These are phyloP conservation scores for Alternaria conjuncta DNA, from an alignment of 2,329 filamentous ascomycete genomes.

Conservation along the genomic window DNA sequence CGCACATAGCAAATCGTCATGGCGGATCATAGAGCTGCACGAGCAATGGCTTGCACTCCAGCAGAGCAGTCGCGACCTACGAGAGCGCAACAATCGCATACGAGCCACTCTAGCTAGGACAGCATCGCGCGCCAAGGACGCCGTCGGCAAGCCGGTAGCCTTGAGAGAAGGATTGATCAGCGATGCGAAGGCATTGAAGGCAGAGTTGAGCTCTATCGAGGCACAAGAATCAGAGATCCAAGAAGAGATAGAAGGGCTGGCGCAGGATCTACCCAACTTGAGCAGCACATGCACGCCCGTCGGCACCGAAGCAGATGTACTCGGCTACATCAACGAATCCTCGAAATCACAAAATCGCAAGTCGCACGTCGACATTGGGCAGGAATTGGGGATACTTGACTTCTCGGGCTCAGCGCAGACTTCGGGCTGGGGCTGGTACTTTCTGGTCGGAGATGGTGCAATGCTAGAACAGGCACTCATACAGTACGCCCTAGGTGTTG, in stretches of 20 bases:
- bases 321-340: constrained; percentile 75
- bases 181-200: constrained; percentile 71
- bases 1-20: constrained; percentile 58
- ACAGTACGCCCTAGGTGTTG: constrained; percentile 80
- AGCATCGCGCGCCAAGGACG: constrained; percentile 34
- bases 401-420: constrained; percentile 82
- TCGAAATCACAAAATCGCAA: constrained; percentile 60
- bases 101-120: constrained; percentile 60
- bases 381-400: constrained; percentile 86
- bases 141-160: constrained; percentile 43
- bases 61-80: constrained; percentile 63
- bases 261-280: constrained; percentile 83
- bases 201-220: constrained; percentile 65
- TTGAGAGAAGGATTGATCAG: constrained; percentile 62
- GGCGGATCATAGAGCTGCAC: constrained; percentile 59
- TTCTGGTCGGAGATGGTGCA: constrained; percentile 87
- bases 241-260: constrained; percentile 74
- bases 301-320: constrained; percentile 67
- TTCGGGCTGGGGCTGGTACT: constrained; percentile 98
- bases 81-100: constrained; percentile 71
- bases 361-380: constrained; percentile 86
- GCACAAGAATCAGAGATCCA: constrained; percentile 65
- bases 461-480: constrained; percentile 94
- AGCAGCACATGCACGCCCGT: constrained; percentile 78
- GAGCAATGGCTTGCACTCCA: constrained; percentile 60